Conservation (phyloP, 495 filamentous ascomycete genomes). For the Darksidea phi region DNA sequence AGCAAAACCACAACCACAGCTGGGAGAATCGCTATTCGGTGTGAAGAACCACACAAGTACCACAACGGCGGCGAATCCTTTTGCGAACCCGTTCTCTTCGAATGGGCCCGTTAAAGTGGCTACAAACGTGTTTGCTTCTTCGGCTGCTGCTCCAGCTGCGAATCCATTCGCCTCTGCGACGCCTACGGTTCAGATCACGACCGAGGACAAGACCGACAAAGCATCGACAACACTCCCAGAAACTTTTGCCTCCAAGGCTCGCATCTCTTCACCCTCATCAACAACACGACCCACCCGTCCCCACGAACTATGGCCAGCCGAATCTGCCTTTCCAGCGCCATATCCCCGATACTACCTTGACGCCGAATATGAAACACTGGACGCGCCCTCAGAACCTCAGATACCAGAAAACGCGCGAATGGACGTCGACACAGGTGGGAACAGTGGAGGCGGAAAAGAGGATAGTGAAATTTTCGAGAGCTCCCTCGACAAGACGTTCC, state of each 20-base stretch:
- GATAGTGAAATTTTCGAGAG: constrained; percentile 83
- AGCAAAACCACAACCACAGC: constrained; percentile 22
- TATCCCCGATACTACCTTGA: constrained; percentile 83
- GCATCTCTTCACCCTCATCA: constrained; percentile 48
- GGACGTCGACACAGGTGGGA: constrained; percentile 53
- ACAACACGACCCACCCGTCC: constrained; percentile 33
- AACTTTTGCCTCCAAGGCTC: constrained; percentile 70
- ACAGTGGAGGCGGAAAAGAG: constrained; percentile 58
- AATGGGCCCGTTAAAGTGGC: constrained; percentile 22
- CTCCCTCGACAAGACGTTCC: constrained; percentile 81
- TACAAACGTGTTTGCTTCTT: constrained; percentile 51
- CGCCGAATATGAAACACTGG: constrained; percentile 87
- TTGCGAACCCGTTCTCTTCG: constrained; percentile 35
- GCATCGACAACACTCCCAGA: constrained; percentile 53
- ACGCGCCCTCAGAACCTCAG: constrained; percentile 46
- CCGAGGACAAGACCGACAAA: constrained; percentile 34
- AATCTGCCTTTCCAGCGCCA: constrained; percentile 60
- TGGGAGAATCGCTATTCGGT: constrained; percentile 43
- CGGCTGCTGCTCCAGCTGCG: constrained; percentile 44
- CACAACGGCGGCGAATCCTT: constrained; percentile 24
- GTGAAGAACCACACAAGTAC: constrained; percentile 17
- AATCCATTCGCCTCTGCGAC: constrained; percentile 59
- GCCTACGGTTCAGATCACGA: constrained; percentile 36
- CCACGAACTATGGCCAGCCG: constrained; percentile 71
- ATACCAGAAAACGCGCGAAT: constrained; percentile 51